These are phyloP conservation scores for Cryptococcus jaspeensis DNA, from an alignment of 1,284 basidiomycete genomes.

Conservation along the genomic window DNA sequence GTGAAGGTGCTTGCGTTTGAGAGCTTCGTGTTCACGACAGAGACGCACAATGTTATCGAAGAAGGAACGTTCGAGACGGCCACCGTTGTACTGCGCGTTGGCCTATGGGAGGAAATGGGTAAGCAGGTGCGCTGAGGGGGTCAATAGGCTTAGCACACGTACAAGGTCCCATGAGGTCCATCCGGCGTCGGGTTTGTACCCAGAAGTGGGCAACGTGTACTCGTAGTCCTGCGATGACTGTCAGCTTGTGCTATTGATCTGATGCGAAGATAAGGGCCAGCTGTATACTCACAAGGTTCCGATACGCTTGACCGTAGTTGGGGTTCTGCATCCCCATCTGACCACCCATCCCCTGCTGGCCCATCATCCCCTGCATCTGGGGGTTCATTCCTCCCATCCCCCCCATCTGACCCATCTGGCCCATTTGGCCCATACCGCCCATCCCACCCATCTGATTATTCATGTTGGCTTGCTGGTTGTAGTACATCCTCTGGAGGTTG, in stretches of 20 bases:
- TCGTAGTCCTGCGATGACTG: conserved; percentile 30
- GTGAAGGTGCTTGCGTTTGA: conserved; percentile 3
- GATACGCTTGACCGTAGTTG: conserved; percentile 26
- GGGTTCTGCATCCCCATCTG: too few species aligned
- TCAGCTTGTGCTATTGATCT: not conserved
- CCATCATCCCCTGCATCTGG: conserved; percentile 26
- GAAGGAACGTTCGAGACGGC: conserved; percentile 37
- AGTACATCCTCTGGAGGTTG: conserved; percentile 13
- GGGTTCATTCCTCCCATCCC: conserved; percentile 15
- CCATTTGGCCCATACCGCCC: conserved; percentile 7
- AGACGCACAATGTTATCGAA: conserved; percentile 44
- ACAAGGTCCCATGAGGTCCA: conserved; percentile 45
- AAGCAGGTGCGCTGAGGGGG: not conserved
- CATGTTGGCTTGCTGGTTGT: conserved; percentile 13
- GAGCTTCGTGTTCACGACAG: conserved; percentile 12
- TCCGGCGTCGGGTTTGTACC: conserved; percentile 30
- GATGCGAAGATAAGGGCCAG: not conserved
- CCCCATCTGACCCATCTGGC: conserved; percentile 9
- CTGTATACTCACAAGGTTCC: conserved; percentile 25
- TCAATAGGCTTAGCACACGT: too few species aligned
- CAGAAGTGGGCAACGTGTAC: conserved; percentile 32
- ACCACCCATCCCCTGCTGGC: conserved; percentile 11
- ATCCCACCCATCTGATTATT: conserved; percentile 8
- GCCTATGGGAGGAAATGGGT: conserved; percentile 17
- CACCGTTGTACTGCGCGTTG: conserved; percentile 32